Evolutionary conservation across 805 yeast genomes (phyloP), one percentile per base, ranked within the genome.

Genomic region (Limtongia smithiae): DNA sequence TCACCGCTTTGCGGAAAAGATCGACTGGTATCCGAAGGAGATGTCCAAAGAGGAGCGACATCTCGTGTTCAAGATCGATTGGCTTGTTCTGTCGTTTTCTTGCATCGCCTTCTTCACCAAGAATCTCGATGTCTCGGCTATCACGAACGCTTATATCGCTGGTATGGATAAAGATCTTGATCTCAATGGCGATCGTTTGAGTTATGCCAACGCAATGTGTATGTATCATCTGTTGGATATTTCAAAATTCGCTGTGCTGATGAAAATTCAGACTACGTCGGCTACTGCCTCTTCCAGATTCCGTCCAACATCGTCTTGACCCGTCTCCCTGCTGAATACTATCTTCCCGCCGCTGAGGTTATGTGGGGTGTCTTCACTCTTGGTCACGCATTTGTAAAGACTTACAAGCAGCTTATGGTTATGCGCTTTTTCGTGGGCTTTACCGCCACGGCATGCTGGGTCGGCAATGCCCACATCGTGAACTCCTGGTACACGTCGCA

Each of bases 41-140:
- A 33, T 60, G 49, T 54, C 82, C 2, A 68, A 73, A 61, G 72
- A 71, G 52, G 78, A 74, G 47, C 71, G 73, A 41, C 68, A 63
- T 20, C 62, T 80, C 31, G 62, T 79, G n/a, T 63, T 69, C 57
- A 82, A 82, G 61, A 61, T 82, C 31, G 88, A 82, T 58, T 55
- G 78, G 17, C 62, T 79, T 31, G 66, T 83, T 42, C 71, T 80
- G n/a, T 68, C 74, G 37, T 78, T 78, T 56, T 71, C 83, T 0
- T 75, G 80, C 63, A 65, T 79, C 50, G 80, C 79, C 0, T 81
- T 81, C 63, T 83, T 84, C 82, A 77, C 82, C 47, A 82, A 82
- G 62, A 78, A 80, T 47, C 68, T 83, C 40, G 88, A 83, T 60
- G 73, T 73, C 45, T 70, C 78, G 37, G 83, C 82, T 62, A 67